Evolutionary conservation across 192 early-diverging fungal genomes (phyloP), one percentile per base, ranked within the genome.

Genomic region (Coemansia sp.): DNA sequence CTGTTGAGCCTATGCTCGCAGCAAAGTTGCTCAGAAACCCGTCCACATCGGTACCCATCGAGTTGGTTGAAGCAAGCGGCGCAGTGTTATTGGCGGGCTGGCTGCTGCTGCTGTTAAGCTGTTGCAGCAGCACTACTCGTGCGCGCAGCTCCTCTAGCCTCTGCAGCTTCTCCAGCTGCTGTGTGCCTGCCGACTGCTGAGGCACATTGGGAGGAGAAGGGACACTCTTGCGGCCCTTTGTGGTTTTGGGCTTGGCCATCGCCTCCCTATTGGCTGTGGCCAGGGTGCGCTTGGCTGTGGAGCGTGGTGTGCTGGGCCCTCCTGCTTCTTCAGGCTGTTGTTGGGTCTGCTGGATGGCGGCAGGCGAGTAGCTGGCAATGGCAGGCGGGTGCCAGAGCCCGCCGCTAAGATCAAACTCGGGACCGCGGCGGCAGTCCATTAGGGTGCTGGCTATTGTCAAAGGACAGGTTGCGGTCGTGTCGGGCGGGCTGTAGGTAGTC

Each of bases 401-500:
- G 18, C 65, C 71, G 36, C 71, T 67, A 1, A 73, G 40, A 50
- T 74, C 66, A 43, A 67, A 36, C 1, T 24, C 53, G 40, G 21
- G 33, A 26, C 58, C 5, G 37, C 13, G 46, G 31, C 31, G 31
- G 31, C 31, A 31, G 43, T 45, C 33, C 31, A 34, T 56, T 5
- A 58, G 10, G 9, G 56, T 18, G 37, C 45, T 9, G 26, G 26
- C 16, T 18, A 16, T 62, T 13, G 36, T 9, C 53, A 13, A 9
- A 4, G 48, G 39, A 14, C 9, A 40, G 5, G 16, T 16, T 0
- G 31, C 11, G 35, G 8, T 59, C 23, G 59, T 26, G 1, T 81
- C 78, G 33, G 78, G 78, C 46, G 80, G 80, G 11, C 71, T 66
- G 40, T 76, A 82, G 2, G 75, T 82, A n/a, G 80, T 77, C 65